phyloP scores from a whole-genome alignment of 2,329 filamentous ascomycete genomes.

The Nannizzia gypsea region DNA sequence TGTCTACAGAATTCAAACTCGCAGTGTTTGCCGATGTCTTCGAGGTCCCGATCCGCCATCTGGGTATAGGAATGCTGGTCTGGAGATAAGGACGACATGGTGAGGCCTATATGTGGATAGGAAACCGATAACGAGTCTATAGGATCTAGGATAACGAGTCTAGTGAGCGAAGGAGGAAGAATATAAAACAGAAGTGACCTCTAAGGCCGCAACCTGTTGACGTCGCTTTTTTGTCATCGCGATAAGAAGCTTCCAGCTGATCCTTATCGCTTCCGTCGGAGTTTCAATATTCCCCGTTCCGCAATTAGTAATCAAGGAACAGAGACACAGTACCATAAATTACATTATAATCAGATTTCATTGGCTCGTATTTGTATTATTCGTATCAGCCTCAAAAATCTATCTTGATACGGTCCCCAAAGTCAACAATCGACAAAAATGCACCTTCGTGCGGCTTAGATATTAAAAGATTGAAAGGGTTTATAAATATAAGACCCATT shows the following conservation, averaged over 20 bases:
- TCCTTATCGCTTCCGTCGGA: background rate
- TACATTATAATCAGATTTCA: background rate
- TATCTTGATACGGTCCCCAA: no score
- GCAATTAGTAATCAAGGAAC: background rate
- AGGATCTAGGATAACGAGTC: background rate
- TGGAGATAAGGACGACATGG: constrained; percentile 7
- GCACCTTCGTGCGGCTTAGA: no score
- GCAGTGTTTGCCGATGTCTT: constrained; percentile 82
- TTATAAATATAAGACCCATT: no score
- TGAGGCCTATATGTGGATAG: background rate
- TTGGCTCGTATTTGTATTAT: background rate
- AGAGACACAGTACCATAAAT: background rate
- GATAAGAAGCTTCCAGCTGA: constrained; percentile 4
- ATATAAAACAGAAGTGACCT: background rate
- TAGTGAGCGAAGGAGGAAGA: background rate
- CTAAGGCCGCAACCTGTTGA: background rate
- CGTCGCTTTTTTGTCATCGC: background rate
- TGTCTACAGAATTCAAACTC: constrained; percentile 83
- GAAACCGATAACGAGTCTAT: background rate
- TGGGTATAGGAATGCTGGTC: constrained; percentile 23
- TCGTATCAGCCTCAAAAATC: background rate
- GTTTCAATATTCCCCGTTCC: background rate
- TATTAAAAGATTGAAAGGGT: no score
- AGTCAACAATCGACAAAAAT: no score
- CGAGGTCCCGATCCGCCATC: constrained; percentile 56